These are phyloP conservation scores for Hura crepitans DNA, from an alignment of 441 rosid genomes.

Conservation along the genomic window DNA sequence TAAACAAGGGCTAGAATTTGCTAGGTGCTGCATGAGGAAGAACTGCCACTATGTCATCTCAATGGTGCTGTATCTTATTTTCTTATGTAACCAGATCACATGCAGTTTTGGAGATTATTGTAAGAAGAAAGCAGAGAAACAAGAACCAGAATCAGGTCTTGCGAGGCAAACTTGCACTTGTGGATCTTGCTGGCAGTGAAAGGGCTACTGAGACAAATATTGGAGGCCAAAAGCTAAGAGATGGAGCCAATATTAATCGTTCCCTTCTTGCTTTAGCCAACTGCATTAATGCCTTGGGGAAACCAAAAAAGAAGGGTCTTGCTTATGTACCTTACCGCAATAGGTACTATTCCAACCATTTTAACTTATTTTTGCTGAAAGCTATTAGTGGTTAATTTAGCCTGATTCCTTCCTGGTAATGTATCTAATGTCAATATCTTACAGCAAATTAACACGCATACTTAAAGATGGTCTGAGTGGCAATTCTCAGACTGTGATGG, in stretches of 20 bases:
- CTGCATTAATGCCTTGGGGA: constrained; percentile 90
- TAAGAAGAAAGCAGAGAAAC: constrained; percentile 73
- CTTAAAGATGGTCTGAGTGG: constrained; percentile 93
- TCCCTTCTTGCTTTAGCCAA: constrained; percentile 96
- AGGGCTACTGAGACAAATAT: constrained; percentile 89
- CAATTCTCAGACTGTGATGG: constrained; percentile 71
- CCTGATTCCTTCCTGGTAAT: constrained; percentile 11
- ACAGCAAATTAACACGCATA: constrained; percentile 89
- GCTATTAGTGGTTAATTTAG: constrained; percentile 2
- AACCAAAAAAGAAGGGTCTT: constrained; percentile 93
- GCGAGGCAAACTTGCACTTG: constrained; percentile 91
- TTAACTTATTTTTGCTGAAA: constrained; percentile 15
- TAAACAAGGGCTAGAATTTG: neutral
- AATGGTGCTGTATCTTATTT: neutral
- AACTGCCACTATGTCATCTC: neutral
- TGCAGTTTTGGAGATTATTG: constrained; percentile 82
- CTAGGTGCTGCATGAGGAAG: neutral
- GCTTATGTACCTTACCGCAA: constrained; percentile 95
- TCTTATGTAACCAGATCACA: constrained; percentile 59
- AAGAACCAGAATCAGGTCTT: constrained; percentile 64
- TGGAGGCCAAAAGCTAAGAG: constrained; percentile 88
- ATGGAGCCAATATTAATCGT: constrained; percentile 91
- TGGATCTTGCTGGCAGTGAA: constrained; percentile 98
- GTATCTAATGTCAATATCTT: constrained; percentile 25
- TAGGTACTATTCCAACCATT: constrained; percentile 45